These are phyloP conservation scores for Paecilomyces fulvus DNA, from an alignment of 2,329 filamentous ascomycete genomes.

Conservation along the genomic window DNA sequence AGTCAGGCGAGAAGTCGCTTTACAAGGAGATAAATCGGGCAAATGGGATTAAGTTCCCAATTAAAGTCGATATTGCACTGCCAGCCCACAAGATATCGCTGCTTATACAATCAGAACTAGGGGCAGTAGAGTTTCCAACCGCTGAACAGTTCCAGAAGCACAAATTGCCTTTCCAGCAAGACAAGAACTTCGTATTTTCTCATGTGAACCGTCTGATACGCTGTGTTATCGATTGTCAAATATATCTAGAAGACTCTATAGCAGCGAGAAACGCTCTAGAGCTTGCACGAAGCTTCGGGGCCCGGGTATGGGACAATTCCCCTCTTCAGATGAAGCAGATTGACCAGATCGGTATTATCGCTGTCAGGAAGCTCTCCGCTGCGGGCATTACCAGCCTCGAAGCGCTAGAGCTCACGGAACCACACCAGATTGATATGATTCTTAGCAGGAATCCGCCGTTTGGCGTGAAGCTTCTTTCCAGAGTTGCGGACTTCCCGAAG, in stretches of 20 bases:
- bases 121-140: slow-evolving; percentile 54
- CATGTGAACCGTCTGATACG: slow-evolving; percentile 61
- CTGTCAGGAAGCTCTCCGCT: slow-evolving; percentile 63
- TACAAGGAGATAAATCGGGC: slow-evolving; percentile 67
- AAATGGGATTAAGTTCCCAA: slow-evolving; percentile 58
- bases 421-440: slow-evolving; percentile 66
- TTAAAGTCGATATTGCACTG: slow-evolving; percentile 58
- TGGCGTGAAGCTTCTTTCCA: slow-evolving; percentile 59
- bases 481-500: slow-evolving; percentile 63
- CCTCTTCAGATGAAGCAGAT: slow-evolving; percentile 77
- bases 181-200: slow-evolving; percentile 58
- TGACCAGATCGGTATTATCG: slow-evolving; percentile 64
- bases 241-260: slow-evolving; percentile 54
- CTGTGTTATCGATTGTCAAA: slow-evolving; percentile 68
- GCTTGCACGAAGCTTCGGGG: slow-evolving; percentile 66
- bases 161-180: slow-evolving; percentile 49
- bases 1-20: slow-evolving; percentile 57
- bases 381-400: slow-evolving; percentile 65
- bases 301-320: slow-evolving; percentile 73
- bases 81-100: slow-evolving; percentile 68
- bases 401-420: slow-evolving; percentile 57
- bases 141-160: slow-evolving; percentile 50
- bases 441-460: slow-evolving; percentile 76
- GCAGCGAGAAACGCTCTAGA: slow-evolving; percentile 64
- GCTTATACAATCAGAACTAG: slow-evolving; percentile 67